Evolutionary conservation across 1,139 yeast species (phyloP).

Genomic region (Pichia cactophila): DNA sequence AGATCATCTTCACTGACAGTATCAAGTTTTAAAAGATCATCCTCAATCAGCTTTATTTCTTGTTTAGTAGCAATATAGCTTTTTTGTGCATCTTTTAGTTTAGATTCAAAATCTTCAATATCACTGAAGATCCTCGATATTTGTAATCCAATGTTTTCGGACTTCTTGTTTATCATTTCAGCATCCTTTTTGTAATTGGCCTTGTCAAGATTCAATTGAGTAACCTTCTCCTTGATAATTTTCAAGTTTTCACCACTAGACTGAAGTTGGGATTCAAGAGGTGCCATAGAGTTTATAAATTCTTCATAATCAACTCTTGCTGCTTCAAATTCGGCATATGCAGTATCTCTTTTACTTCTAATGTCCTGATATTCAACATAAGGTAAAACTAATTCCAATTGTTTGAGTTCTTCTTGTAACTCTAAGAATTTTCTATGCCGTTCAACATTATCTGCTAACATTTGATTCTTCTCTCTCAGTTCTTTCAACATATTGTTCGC

Average conservation of each 20-base stretch:
- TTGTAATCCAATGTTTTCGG: slow-evolving; percentile 24
- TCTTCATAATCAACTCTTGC: slow-evolving; percentile 12
- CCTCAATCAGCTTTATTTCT: slow-evolving; percentile 17
- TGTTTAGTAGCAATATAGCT: slow-evolving; percentile 22
- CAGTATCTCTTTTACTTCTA: slow-evolving; percentile 35
- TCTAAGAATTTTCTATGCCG: slow-evolving; percentile 28
- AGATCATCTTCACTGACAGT: slow-evolving; percentile 15
- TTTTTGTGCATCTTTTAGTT: slow-evolving; percentile 22
- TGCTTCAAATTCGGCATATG: slow-evolving; percentile 36
- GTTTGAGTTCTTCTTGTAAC: slow-evolving; percentile 37
- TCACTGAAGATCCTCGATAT: slow-evolving; percentile 14
- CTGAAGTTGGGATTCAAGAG: slow-evolving; percentile 26
- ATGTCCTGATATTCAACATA: slow-evolving; percentile 51
- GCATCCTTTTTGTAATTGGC: slow-evolving; percentile 15
- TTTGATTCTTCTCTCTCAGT: slow-evolving; percentile 29
- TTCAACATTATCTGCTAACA: slow-evolving; percentile 25
- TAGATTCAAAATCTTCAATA: slow-evolving; percentile 25
- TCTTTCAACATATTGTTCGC: slow-evolving; percentile 28
- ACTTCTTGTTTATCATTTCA: slow-evolving; percentile 24
- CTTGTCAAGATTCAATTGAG: slow-evolving; percentile 10
- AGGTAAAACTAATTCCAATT: slow-evolving; percentile 49
- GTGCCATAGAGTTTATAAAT: slow-evolving; percentile 32
- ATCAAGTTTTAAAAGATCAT: slow-evolving; percentile 8
- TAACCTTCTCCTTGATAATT: slow-evolving; percentile 12
- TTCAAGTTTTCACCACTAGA: slow-evolving; percentile 13